These are phyloP conservation scores for Salix exigua DNA, from an alignment of 345 rosid species.

Conservation along the genomic window DNA sequence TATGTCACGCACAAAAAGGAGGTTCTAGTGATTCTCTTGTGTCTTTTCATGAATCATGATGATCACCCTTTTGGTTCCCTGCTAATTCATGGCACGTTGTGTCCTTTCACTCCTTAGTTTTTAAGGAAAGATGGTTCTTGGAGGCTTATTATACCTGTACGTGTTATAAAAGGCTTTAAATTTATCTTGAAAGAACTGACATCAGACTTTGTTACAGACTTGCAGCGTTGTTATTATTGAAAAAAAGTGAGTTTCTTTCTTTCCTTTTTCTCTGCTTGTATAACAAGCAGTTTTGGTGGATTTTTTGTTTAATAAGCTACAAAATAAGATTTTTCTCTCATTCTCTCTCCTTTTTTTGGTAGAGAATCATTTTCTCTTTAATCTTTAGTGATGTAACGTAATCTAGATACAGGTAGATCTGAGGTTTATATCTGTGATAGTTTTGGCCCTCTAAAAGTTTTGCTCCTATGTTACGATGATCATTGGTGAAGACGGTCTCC, in stretches of 20 bases:
- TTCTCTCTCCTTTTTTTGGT: background rate
- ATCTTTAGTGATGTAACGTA: background rate
- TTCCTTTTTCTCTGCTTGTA: background rate
- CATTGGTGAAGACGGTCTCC: background rate
- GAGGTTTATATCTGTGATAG: background rate
- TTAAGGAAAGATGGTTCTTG: background rate
- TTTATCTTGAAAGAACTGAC: background rate
- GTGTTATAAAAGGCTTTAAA: background rate
- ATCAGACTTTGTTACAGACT: background rate
- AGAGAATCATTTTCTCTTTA: background rate
- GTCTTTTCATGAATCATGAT: background rate
- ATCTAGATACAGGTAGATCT: background rate
- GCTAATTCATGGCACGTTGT: background rate
- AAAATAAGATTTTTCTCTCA: background rate
- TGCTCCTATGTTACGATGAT: background rate
- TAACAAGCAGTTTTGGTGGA: background rate
- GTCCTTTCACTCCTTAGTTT: background rate
- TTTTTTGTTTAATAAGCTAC: background rate
- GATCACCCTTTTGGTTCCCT: background rate
- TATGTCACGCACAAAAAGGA: background rate
- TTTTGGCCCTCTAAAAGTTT: background rate
- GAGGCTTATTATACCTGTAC: background rate
- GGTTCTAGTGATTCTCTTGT: background rate
- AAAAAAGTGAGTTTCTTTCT: background rate
- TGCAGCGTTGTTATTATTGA: background rate